Evolutionary conservation across 345 rosid genomes (phyloP).

Genomic region (Citrus maxima): DNA sequence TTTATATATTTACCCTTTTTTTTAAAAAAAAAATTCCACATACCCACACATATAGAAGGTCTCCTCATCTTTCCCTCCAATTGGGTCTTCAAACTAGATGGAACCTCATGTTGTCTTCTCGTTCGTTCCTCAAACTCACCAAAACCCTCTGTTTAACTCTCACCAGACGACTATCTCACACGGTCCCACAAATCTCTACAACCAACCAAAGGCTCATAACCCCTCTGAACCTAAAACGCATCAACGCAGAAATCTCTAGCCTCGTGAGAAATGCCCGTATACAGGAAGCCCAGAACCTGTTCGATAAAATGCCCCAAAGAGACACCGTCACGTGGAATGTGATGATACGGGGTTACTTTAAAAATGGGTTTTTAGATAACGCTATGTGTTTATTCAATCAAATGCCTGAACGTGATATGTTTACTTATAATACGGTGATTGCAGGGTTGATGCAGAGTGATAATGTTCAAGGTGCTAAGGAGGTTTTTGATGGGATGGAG

Average conservation of each 20-base stretch:
- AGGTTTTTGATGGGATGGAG: constrained; percentile 31
- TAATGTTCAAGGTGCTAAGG: constrained; percentile 28
- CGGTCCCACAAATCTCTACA: constrained; percentile 8
- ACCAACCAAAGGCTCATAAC: not conserved
- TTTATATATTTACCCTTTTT: not conserved
- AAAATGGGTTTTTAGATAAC: constrained; percentile 24
- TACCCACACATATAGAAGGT: not conserved
- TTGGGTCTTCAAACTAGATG: constrained; percentile 4
- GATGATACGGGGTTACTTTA: constrained; percentile 40
- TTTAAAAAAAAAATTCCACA: no score
- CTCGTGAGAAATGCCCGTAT: constrained; percentile 28
- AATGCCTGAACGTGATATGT: constrained; percentile 36
- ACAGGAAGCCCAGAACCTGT: constrained; percentile 34
- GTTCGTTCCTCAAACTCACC: constrained; percentile 12
- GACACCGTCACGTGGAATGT: constrained; percentile 39
- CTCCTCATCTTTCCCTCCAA: not conserved
- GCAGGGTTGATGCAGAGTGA: constrained; percentile 32
- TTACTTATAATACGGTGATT: constrained; percentile 32
- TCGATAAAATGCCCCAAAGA: constrained; percentile 35
- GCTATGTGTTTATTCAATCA: constrained; percentile 23
- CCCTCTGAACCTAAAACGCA: constrained; percentile 23
- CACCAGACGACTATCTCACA: constrained; percentile 12
- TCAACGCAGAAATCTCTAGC: constrained; percentile 19
- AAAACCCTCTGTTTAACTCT: not conserved
- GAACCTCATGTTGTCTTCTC: not conserved